Conservation (phyloP, 768 basidiomycete genomes). For the Chalciporus pseudorubinellus region DNA sequence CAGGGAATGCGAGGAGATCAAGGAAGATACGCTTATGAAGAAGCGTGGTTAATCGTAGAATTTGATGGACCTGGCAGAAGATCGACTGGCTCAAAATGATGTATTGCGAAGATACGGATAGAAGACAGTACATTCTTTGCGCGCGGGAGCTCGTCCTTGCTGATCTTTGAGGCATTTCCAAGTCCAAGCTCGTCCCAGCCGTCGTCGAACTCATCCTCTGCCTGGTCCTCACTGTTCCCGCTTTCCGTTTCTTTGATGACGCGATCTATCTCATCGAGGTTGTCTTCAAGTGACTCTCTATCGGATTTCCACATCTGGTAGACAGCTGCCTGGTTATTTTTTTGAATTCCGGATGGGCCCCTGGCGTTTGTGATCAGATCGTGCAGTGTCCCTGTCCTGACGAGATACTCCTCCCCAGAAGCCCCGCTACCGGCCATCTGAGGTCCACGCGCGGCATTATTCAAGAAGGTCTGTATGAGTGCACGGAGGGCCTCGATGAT, state of each 20-base stretch:
- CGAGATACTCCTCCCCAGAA: slow-evolving; percentile 48
- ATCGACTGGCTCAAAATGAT: slow-evolving; percentile 1
- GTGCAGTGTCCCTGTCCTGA: slow-evolving; percentile 59
- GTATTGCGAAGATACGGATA: not conserved
- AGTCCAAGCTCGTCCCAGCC: slow-evolving; percentile 63
- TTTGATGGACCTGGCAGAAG: slow-evolving; percentile 47
- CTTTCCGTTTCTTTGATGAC: slow-evolving; percentile 45
- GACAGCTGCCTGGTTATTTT: slow-evolving; percentile 58
- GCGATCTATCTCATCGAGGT: slow-evolving; percentile 52
- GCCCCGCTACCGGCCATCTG: slow-evolving; percentile 19
- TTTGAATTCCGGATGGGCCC: slow-evolving; percentile 46
- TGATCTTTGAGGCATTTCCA: slow-evolving; percentile 47
- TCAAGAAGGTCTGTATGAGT: slow-evolving; percentile 45
- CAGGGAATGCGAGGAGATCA: slow-evolving; percentile 43
- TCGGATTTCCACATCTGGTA: slow-evolving; percentile 49
- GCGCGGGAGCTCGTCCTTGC: slow-evolving; percentile 49
- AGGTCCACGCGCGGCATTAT: slow-evolving; percentile 27
- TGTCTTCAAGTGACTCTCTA: slow-evolving; percentile 59
- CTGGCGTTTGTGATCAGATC: slow-evolving; percentile 54
- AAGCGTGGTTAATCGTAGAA: slow-evolving; percentile 57
- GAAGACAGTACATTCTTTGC: slow-evolving; percentile 51
- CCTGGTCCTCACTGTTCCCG: slow-evolving; percentile 33
- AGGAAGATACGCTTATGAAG: slow-evolving; percentile 60
- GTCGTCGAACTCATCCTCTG: slow-evolving; percentile 33
- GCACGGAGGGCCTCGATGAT: slow-evolving; percentile 44